A percentile compares a stretch with the other conserved stretches of the same genome.
phyloP scores from a whole-genome alignment of 495 filamentous ascomycete genomes.

The Venustampulla echinocandica region DNA sequence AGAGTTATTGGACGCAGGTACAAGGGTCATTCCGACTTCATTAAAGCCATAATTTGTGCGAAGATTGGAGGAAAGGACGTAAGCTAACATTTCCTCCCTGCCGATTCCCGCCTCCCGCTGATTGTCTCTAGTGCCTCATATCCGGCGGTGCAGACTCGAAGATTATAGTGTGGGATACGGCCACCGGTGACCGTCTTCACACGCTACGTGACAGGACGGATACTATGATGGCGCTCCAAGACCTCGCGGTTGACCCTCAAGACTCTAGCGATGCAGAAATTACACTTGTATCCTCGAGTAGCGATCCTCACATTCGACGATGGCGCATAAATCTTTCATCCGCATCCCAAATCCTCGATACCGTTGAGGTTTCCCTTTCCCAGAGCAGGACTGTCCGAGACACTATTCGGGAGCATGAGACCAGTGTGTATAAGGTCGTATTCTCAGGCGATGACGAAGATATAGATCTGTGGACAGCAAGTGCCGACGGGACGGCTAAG shows the following conservation, averaged over 20 bases:
- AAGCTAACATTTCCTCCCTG: background rate
- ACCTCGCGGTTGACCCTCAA: slow-evolving; percentile 62
- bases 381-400: slow-evolving; percentile 30
- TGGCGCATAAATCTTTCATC: slow-evolving; percentile 47
- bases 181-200: slow-evolving; percentile 56
- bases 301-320: slow-evolving; percentile 73
- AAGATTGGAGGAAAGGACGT: slow-evolving; percentile 49
- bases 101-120: background rate
- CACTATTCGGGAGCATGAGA: slow-evolving; percentile 75
- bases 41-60: slow-evolving; percentile 61
- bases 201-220: slow-evolving; percentile 55
- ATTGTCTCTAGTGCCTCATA: slow-evolving; percentile 42
- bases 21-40: slow-evolving; percentile 81
- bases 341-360: slow-evolving; percentile 39
- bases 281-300: slow-evolving; percentile 67
- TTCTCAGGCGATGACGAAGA: slow-evolving; percentile 56
- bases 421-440: slow-evolving; percentile 70
- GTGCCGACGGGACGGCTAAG: slow-evolving; percentile 74
- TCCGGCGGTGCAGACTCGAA: slow-evolving; percentile 81
- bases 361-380: slow-evolving; percentile 26
- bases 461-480: slow-evolving; percentile 81
- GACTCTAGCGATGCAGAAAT: slow-evolving; percentile 38
- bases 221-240: slow-evolving; percentile 68
- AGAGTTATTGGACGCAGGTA: slow-evolving; percentile 36
- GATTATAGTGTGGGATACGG: slow-evolving; percentile 74